phyloP scores from a whole-genome alignment of 345 rosid genomes.

The Gossypium herbaceum region DNA sequence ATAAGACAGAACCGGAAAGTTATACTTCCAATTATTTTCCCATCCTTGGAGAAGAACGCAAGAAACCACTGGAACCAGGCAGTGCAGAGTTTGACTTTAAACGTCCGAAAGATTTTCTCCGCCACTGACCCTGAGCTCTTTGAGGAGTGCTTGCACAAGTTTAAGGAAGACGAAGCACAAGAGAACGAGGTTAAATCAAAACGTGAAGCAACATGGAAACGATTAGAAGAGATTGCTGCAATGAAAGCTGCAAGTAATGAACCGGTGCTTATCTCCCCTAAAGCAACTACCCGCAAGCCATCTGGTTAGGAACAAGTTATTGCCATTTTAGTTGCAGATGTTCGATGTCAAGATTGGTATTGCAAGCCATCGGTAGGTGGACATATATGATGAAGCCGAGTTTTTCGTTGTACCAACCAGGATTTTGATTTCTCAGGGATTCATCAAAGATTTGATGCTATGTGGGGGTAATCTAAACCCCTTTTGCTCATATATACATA shows the following conservation, averaged over 20 bases:
- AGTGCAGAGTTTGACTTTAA: conserved; percentile 69
- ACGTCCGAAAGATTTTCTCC: conserved; percentile 69
- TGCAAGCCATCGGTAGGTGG: conserved; percentile 13
- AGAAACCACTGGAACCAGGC: conserved; percentile 81
- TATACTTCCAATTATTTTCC: conserved; percentile 74
- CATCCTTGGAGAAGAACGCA: conserved; percentile 65
- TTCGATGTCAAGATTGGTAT: conserved; percentile 6
- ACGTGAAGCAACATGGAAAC: conserved; percentile 64
- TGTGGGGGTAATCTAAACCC: conserved; percentile 10
- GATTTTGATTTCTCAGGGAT: conserved; percentile 4
- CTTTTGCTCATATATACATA: conserved; percentile 11
- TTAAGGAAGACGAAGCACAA: conserved; percentile 56
- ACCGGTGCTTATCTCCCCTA: conserved; percentile 42
- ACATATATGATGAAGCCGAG: conserved; percentile 6
- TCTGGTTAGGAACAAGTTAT: conserved; percentile 30
- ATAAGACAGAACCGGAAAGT: conserved; percentile 66
- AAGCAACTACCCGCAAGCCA: conserved; percentile 17
- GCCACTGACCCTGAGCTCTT: conserved; percentile 69
- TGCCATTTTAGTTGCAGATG: background rate
- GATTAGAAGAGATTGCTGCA: conserved; percentile 66
- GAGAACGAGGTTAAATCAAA: conserved; percentile 43
- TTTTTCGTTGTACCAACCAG: conserved; percentile 13
- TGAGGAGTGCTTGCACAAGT: conserved; percentile 62
- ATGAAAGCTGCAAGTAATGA: conserved; percentile 46
- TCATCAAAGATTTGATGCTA: conserved; percentile 5